These are phyloP conservation scores for Arthrobotrys pseudoclavata DNA, from an alignment of 2,329 filamentous ascomycete genomes.

Conservation along the genomic window DNA sequence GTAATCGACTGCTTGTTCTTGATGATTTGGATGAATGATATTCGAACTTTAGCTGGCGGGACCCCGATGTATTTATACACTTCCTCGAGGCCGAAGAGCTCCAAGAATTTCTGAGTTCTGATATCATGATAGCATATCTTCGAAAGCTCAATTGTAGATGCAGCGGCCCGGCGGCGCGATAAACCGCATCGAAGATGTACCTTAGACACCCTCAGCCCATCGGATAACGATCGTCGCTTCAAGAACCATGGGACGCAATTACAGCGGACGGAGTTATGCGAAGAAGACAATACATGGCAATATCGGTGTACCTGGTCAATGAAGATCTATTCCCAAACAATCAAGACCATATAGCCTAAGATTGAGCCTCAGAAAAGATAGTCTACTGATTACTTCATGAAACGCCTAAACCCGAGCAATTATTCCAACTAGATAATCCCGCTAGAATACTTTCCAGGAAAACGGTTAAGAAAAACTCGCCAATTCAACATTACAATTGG, in stretches of 20 bases:
- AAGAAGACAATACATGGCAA: background rate
- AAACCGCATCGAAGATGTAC: constrained; percentile 12
- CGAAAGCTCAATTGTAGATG: background rate
- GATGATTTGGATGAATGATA: constrained; percentile 4
- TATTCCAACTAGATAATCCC: background rate
- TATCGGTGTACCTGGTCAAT: background rate
- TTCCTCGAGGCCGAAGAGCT: background rate
- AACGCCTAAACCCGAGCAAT: background rate
- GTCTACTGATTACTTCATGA: background rate
- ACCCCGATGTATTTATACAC: constrained; percentile 26
- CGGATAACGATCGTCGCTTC: constrained; percentile 14
- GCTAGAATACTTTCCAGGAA: background rate
- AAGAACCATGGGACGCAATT: constrained; percentile 5
- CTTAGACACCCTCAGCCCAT: background rate
- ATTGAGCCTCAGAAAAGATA: background rate
- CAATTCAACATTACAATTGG: background rate
- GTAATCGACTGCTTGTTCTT: background rate
- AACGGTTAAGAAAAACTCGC: background rate
- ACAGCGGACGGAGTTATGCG: constrained; percentile 9
- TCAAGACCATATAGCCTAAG: constrained; percentile 14
- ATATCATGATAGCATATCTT: background rate
- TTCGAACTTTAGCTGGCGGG: background rate
- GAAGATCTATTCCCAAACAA: constrained; percentile 5
- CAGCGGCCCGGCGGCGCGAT: constrained; percentile 41
- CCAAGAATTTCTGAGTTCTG: background rate